Percentiles rank a stretch among this genome's conserved stretches.
phyloP scores from a whole-genome alignment of 1,284 basidiomycete genomes.

The Mycosarcoma mackinlayi region DNA sequence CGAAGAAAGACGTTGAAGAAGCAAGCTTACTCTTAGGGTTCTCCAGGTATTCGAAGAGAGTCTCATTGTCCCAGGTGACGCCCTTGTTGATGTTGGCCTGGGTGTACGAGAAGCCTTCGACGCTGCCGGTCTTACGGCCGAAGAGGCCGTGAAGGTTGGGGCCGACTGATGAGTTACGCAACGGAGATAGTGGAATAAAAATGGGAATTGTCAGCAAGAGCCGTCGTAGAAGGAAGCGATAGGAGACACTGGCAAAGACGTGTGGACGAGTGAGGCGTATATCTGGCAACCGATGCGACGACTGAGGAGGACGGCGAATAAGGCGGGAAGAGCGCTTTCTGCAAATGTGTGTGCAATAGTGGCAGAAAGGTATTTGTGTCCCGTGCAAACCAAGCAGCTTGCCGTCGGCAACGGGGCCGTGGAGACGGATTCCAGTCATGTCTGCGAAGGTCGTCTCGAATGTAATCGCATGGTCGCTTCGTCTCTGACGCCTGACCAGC shows the following conservation, averaged over 20 bases:
- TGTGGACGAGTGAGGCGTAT: neutral
- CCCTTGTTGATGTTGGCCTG: conserved; percentile 93
- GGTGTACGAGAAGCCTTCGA: conserved; percentile 88
- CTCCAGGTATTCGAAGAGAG: conserved; percentile 88
- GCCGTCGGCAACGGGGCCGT: no score
- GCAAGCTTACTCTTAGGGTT: conserved; percentile 88
- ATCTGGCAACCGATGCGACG: no score
- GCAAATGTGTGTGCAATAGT: no score
- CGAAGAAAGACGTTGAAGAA: no score
- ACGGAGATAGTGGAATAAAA: neutral
- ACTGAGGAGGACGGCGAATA: no score
- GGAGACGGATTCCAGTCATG: no score
- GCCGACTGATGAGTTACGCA: conserved; percentile 74
- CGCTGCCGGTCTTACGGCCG: conserved; percentile 91
- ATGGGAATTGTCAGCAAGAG: neutral
- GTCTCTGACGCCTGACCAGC: no score
- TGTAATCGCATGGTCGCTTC: no score
- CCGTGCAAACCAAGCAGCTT: no score
- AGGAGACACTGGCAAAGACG: neutral
- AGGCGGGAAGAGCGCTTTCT: no score
- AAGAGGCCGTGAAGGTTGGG: conserved; percentile 90
- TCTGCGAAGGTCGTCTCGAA: no score
- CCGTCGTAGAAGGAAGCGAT: neutral
- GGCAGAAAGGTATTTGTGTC: no score
- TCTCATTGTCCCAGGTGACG: conserved; percentile 81